Base-by-base conservation (phyloP, 1,284 basidiomycete genomes). In the Malassezia nana region DNA sequence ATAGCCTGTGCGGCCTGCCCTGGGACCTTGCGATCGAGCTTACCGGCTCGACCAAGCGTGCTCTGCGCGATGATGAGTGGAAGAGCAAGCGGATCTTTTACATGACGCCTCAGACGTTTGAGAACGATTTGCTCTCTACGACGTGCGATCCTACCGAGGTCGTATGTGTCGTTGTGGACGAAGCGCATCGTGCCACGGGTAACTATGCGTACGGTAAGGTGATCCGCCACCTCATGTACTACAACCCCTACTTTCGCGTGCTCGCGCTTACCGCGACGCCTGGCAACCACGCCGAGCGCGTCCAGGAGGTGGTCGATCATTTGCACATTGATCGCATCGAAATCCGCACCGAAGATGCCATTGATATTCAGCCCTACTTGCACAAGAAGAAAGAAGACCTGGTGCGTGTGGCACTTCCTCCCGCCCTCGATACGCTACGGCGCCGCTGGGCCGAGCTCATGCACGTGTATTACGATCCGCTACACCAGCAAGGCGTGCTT, bases 261-360 rank as follows among this genome's bases (percentile, higher is more conserved):
- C 79, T 98, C 6, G 94, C 91, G 0, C 80, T 99, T 16, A 95
- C 89, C 1, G 94, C 94, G 0, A 99, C 94, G 2, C 94, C 94
- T 1, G 92, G 92, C 24, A 79, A 84, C 63, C 86, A 82, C 41
- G 82, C 86, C 0, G 87, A 90, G 41, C 84, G 84, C 26, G 86
- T 98, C 0, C 94, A 99, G 75, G 78, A 78, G 16, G 84, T 98
- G n/a, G 83, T 98, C 13, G 89, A 98, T 68, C 84, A 85, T 10
- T 78, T 98, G n/a, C 94, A 98, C 72, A 94, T 99, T 62, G 89
- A 89, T 65, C 83, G 84, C 51, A 92, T 99, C 60, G 92, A 98
- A 72, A 89, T 96, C 57, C 81, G 94, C 49, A 84, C 92, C 66
- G 94, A 96, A 68, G 81, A 85, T 52, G 90, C 89, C 60, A 76